phyloP scores from a whole-genome alignment of 164 flowering plant genomes.

The Kalanchoe fedtschenkoi region DNA sequence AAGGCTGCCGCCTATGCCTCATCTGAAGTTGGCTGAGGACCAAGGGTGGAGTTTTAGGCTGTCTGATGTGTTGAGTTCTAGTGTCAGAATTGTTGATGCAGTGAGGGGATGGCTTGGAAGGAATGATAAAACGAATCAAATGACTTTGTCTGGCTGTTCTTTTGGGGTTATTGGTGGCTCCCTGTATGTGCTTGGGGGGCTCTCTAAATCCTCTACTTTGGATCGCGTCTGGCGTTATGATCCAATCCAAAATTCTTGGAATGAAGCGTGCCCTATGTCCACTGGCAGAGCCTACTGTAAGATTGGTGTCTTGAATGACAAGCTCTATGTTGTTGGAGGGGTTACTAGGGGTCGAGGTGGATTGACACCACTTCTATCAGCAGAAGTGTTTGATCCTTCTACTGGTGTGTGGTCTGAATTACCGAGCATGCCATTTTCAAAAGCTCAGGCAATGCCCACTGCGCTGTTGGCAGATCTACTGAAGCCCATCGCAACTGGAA shows the following conservation, averaged over 20 bases:
- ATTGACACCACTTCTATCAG: slow-evolving; percentile 71
- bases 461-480: slow-evolving; percentile 66
- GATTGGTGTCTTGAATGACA: slow-evolving; percentile 38
- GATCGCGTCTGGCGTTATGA: slow-evolving; percentile 63
- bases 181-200: slow-evolving; percentile 80
- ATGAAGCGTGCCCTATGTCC: slow-evolving; percentile 44
- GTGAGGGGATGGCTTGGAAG: slow-evolving; percentile 64
- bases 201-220: slow-evolving; percentile 50
- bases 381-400: slow-evolving; percentile 71
- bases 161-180: slow-evolving; percentile 67
- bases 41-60: slow-evolving; percentile 11
- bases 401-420: slow-evolving; percentile 52
- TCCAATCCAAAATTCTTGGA: slow-evolving; percentile 61
- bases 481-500: slow-evolving; percentile 87
- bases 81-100: slow-evolving; percentile 40
- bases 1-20: slow-evolving; percentile 70
- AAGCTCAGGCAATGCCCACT: slow-evolving; percentile 64
- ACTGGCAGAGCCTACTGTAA: slow-evolving; percentile 47
- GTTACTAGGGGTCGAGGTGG: slow-evolving; percentile 63
- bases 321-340: slow-evolving; percentile 77
- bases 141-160: slow-evolving; percentile 71
- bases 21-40: slow-evolving; percentile 32
- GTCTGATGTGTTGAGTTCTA: slow-evolving; percentile 39
- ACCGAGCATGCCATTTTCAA: slow-evolving; percentile 87
- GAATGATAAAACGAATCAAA: slow-evolving; percentile 34